phyloP scores from a whole-genome alignment of 225 moss, liverwort and hornwort genomes.

The Asterella californica region DNA sequence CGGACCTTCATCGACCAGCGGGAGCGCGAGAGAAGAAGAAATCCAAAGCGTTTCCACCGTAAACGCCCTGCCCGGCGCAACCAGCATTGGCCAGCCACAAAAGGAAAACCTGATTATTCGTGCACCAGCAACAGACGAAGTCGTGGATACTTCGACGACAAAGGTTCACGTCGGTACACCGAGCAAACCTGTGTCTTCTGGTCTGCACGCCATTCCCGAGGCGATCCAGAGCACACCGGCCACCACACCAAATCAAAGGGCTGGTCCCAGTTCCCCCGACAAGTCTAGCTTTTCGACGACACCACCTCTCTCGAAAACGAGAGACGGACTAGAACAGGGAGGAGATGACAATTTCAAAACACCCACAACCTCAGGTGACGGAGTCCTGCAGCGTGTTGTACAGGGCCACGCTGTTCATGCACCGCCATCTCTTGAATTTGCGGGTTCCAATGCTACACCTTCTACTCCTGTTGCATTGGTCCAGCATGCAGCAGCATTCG shows the following conservation, averaged over 20 bases:
- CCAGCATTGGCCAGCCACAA: neutral
- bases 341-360: neutral
- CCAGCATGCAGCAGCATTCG: neutral
- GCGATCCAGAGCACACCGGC: neutral
- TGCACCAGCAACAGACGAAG: neutral
- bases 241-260: neutral
- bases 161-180: neutral
- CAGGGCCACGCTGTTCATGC: neutral
- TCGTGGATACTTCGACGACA: neutral
- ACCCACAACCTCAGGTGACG: neutral
- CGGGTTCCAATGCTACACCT: neutral
- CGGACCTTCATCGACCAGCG: neutral
- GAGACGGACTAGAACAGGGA: neutral
- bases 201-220: conserved; percentile 7
- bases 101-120: neutral
- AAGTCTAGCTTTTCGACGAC: neutral
- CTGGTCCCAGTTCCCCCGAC: neutral
- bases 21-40: neutral
- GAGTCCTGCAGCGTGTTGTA: neutral
- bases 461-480: neutral
- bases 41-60: neutral
- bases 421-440: neutral
- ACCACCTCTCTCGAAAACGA: neutral
- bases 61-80: neutral
- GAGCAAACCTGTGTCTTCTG: neutral